Evolutionary conservation across 192 early-diverging fungal genomes (phyloP).

Genomic region (Backusella sp.): DNA sequence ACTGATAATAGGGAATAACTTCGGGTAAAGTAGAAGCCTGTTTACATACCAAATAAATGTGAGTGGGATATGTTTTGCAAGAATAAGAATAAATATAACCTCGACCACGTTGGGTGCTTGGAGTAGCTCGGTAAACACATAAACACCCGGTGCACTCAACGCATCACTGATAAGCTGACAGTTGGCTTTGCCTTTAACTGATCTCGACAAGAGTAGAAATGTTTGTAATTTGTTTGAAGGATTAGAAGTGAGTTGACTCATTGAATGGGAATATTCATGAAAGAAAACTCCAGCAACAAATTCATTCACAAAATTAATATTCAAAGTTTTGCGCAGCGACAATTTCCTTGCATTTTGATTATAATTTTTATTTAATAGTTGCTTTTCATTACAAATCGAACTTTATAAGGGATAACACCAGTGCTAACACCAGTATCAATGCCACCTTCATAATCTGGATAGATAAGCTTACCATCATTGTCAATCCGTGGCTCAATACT

Average conservation of each 20-base stretch:
- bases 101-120: conserved; percentile 68
- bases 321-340: neutral
- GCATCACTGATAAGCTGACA: conserved; percentile 72
- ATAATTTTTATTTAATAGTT: too few species aligned
- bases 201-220: conserved; percentile 73
- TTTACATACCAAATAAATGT: neutral
- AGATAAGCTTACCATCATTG: neutral
- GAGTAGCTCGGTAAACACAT: conserved; percentile 78
- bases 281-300: too few species aligned
- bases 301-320: neutral
- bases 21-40: conserved; percentile 51
- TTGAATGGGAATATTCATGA: neutral
- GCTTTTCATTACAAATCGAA: neutral
- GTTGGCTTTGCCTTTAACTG: conserved; percentile 71
- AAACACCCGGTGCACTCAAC: conserved; percentile 66
- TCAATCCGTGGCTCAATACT: neutral
- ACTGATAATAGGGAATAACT: conserved; percentile 44
- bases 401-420: neutral
- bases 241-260: neutral
- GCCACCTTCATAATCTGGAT: neutral
- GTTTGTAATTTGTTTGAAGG: conserved; percentile 48
- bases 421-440: neutral
- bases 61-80: neutral
- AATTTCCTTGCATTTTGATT: too few species aligned
- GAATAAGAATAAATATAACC: conserved; percentile 34